These are phyloP conservation scores for Sonneratia caseolaris DNA, from an alignment of 345 rosid species.

Conservation along the genomic window DNA sequence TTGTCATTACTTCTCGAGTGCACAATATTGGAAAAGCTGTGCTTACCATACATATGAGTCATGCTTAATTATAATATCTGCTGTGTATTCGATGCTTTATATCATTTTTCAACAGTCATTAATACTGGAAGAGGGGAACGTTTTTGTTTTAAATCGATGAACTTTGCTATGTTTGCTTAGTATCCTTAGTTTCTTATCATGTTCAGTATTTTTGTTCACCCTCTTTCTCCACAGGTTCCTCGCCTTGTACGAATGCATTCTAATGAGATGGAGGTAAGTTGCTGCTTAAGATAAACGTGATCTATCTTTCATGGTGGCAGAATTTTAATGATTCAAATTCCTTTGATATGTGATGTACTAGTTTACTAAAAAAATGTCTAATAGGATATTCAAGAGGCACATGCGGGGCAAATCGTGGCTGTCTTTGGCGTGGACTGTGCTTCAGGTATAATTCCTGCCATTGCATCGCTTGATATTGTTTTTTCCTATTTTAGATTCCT, in stretches of 20 bases:
- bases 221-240: slow-evolving; percentile 54
- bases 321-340: not conserved
- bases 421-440: slow-evolving; percentile 99
- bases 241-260: slow-evolving; percentile 97
- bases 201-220: not conserved
- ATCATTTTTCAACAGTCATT: no score
- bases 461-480: not conserved
- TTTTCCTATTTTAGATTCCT: not conserved
- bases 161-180: not conserved
- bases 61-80: not conserved
- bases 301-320: not conserved
- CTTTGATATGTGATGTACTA: not conserved
- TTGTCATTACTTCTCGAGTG: no score
- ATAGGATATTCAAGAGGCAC: slow-evolving; percentile 98
- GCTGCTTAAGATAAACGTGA: not conserved
- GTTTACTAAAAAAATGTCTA: not conserved
- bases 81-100: not conserved
- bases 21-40: not conserved
- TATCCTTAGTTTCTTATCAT: not conserved
- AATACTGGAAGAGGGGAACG: not conserved
- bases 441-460: slow-evolving; percentile 45
- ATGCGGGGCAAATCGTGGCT: slow-evolving; percentile 97
- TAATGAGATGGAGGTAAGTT: slow-evolving; percentile 80
- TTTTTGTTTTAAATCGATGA: not conserved
- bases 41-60: not conserved